Conservation (phyloP, 148 eudicot species). For the Nepenthes gracilis region DNA sequence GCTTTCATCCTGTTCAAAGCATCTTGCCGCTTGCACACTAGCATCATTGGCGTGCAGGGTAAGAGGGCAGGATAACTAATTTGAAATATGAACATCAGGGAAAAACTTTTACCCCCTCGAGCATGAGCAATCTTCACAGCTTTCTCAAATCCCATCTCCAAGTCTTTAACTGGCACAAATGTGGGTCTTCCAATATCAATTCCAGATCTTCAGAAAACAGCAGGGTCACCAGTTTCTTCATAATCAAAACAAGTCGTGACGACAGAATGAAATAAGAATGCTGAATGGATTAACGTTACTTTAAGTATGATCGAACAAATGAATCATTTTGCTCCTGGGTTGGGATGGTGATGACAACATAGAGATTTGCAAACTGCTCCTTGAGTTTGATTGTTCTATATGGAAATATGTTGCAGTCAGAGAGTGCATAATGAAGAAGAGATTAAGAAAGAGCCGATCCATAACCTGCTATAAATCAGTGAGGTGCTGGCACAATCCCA, state of each 20-base stretch:
- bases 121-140: conserved; percentile 86
- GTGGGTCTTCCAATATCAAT: conserved; percentile 74
- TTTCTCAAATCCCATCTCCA: conserved; percentile 94
- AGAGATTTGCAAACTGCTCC: conserved; percentile 79
- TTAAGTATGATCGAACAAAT: conserved; percentile 63
- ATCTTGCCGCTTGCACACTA: conserved; percentile 87
- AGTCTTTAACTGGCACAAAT: conserved; percentile 67
- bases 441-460: not conserved
- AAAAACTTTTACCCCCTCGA: conserved; percentile 57
- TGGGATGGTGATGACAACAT: conserved; percentile 75
- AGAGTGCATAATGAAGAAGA: not conserved
- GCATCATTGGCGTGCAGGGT: not conserved
- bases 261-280: not conserved
- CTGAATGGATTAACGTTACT: conserved; percentile 26
- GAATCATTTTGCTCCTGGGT: conserved; percentile 78
- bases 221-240: conserved; percentile 3
- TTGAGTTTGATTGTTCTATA: conserved; percentile 68
- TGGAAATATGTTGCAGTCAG: conserved; percentile 12
- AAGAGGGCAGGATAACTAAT: not conserved
- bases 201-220: conserved; percentile 43
- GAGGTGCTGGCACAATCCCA: conserved; percentile 41
- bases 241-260: conserved; percentile 1
- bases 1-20: conserved; percentile 60
- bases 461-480: conserved; percentile 53
- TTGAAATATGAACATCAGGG: conserved; percentile 3